Conservation (phyloP, 139 green algal genomes). For the Picochlorum sp. region DNA sequence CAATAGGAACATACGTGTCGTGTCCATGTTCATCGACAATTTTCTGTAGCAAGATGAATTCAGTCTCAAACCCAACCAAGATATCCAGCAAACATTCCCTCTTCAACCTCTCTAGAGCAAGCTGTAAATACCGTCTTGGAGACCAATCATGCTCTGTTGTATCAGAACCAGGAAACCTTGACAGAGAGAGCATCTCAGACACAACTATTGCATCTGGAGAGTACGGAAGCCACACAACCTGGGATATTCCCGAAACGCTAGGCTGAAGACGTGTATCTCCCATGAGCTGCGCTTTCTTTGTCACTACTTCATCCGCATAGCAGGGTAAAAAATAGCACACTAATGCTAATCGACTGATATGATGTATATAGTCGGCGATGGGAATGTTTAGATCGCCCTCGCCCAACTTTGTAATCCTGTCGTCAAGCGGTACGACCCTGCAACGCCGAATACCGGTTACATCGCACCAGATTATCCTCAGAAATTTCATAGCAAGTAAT, state of each 20-base stretch:
- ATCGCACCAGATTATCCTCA: conserved; percentile 8
- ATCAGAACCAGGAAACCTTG: too few species aligned
- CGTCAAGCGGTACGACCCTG: conserved; percentile 1
- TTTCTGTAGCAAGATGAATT: conserved; percentile 12
- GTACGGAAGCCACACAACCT: background rate
- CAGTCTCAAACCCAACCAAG: conserved; percentile 5
- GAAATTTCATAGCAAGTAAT: background rate
- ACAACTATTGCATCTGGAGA: background rate
- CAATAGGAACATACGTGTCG: conserved; percentile 12
- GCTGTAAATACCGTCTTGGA: conserved; percentile 18
- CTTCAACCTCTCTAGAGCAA: background rate
- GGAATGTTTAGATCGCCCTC: too few species aligned
- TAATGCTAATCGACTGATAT: conserved; percentile 15
- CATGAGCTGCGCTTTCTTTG: background rate
- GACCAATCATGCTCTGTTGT: background rate
- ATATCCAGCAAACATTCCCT: background rate
- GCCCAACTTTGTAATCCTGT: too few species aligned
- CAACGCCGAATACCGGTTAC: conserved; percentile 2
- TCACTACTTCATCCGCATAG: conserved; percentile 9
- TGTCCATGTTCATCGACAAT: background rate
- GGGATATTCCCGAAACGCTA: background rate
- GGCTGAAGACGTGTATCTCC: too few species aligned
- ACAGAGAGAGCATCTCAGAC: too few species aligned
- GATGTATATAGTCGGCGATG: too few species aligned
- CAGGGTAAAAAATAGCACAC: conserved; percentile 35